Base-by-base conservation (phyloP, 768 basidiomycete species). In the Boletus insuetus region DNA sequence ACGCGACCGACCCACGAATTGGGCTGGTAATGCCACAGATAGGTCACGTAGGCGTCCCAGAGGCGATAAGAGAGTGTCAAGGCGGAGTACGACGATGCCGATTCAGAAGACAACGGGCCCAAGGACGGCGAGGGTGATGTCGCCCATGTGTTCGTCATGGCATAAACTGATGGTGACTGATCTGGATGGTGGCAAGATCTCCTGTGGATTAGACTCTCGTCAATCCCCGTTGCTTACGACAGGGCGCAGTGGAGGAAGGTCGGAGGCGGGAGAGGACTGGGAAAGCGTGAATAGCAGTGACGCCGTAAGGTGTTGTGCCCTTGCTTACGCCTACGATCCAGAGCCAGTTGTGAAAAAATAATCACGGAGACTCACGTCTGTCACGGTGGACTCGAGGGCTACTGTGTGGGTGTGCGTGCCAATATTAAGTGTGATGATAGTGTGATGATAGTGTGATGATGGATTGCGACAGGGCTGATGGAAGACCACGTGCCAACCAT, bases 1-100 rank as follows among this genome's bases (percentile, higher is more conserved):
- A 80, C 75, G 56, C 78, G 80, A 39, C 78, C 80, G 46, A 91
- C 84, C 83, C 82, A 86, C 4, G 90, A 91, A 39, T 77, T 73
- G 3, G 81, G 75, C 44, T 80, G 67, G 62, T 88, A 89, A 61
- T 79, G 71, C 81, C 83, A 86, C 22, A 91, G 75, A 62, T 85
- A 76, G 37, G 81, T 71, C 52, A 85, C 58, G 62, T 91, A 91
- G 55, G 73, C 74, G 20, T 75, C 64, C 86, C 86, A 89, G 35
- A 87, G 60, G 7, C 73, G 66, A 29, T 64, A 62, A 4, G 80
- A 81, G 38, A 78, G 32, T 5, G 56, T 38, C 24, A 32, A 24
- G 5, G 46, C 49, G 45, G 58, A 24, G 12, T 50, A 63, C 0
- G 58, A 56, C 35, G 64, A 57, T 45, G 51, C 54, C 38, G 61